A percentile compares a stretch with the other conserved stretches of the same genome.
Conservation (phyloP, 2,329 filamentous ascomycete species). For the Sclerotinia sclerotiorum region DNA sequence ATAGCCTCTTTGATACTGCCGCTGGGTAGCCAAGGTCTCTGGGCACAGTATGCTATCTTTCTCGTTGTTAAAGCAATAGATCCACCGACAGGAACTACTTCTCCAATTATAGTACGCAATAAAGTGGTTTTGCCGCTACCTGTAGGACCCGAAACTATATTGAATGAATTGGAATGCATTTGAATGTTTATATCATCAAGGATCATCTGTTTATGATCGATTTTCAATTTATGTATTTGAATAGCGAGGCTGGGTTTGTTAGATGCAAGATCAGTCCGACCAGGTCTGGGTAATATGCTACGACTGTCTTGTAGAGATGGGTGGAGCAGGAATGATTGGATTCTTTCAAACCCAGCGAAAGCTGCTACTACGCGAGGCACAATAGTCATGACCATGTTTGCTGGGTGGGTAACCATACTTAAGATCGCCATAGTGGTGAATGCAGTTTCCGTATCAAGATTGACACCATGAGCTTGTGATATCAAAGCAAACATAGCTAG, state of each 20-base stretch:
- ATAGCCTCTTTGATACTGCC: slow-evolving; percentile 42
- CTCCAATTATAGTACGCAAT: slow-evolving; percentile 38
- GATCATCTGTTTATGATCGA: slow-evolving; percentile 3
- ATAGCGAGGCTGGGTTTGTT: not conserved
- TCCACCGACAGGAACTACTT: slow-evolving; percentile 34
- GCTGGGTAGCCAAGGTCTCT: slow-evolving; percentile 44
- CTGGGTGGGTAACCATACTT: slow-evolving; percentile 32
- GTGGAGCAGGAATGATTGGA: slow-evolving; percentile 39
- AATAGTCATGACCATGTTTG: slow-evolving; percentile 34
- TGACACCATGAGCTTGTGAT: slow-evolving; percentile 13
- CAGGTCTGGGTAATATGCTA: slow-evolving; percentile 9
- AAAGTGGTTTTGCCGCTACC: slow-evolving; percentile 41
- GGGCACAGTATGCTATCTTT: slow-evolving; percentile 43
- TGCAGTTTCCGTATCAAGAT: slow-evolving; percentile 25
- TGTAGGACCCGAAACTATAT: slow-evolving; percentile 35
- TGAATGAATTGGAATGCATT: not conserved
- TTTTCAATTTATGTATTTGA: slow-evolving; percentile 3
- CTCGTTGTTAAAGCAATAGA: slow-evolving; percentile 35
- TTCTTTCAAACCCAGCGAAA: slow-evolving; percentile 29
- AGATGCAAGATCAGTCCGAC: not conserved
- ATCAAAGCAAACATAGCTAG: slow-evolving; percentile 29
- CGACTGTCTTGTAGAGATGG: slow-evolving; percentile 23
- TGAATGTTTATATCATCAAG: slow-evolving; percentile 14
- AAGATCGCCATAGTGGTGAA: slow-evolving; percentile 33
- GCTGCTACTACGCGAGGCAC: slow-evolving; percentile 27